phyloP scores from a whole-genome alignment of 2,329 filamentous ascomycete species.

The Apiospora marii region DNA sequence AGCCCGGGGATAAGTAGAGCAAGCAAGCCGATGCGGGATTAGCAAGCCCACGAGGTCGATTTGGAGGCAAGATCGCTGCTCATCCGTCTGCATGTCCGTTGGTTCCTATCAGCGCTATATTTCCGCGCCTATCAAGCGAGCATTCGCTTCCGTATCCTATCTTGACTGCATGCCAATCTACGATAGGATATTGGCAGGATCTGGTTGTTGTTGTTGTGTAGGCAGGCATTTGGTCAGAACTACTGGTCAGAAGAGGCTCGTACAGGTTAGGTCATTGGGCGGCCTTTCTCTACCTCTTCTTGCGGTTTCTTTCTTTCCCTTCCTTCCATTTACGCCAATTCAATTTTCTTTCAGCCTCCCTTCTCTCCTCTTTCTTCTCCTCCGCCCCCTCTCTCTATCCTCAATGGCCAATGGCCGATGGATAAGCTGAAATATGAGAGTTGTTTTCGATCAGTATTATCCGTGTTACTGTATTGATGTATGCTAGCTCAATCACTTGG shows the following conservation, averaged over 20 bases:
- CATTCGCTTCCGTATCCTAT: neutral
- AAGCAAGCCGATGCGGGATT: neutral
- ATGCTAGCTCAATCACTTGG: constrained; percentile 9
- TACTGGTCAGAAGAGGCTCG: neutral
- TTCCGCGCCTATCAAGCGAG: constrained; percentile 18
- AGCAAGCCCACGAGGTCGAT: neutral
- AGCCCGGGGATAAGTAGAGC: neutral
- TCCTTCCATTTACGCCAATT: neutral
- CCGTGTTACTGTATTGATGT: neutral
- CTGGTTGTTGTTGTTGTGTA: neutral
- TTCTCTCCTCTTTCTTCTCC: neutral
- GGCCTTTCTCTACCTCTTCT: neutral
- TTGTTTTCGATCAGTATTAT: neutral
- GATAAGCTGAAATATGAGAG: neutral
- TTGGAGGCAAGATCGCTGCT: neutral
- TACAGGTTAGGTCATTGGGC: neutral
- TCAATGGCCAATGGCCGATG: neutral
- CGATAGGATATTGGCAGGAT: constrained; percentile 5
- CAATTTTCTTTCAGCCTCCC: neutral
- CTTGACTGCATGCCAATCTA: neutral
- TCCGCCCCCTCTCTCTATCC: neutral
- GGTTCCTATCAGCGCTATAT: neutral
- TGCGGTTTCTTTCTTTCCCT: neutral
- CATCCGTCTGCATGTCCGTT: neutral
- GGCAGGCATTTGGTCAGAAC: no score